Evolutionary conservation across 345 rosid genomes (phyloP).

Genomic region (Heritiera littoralis): DNA sequence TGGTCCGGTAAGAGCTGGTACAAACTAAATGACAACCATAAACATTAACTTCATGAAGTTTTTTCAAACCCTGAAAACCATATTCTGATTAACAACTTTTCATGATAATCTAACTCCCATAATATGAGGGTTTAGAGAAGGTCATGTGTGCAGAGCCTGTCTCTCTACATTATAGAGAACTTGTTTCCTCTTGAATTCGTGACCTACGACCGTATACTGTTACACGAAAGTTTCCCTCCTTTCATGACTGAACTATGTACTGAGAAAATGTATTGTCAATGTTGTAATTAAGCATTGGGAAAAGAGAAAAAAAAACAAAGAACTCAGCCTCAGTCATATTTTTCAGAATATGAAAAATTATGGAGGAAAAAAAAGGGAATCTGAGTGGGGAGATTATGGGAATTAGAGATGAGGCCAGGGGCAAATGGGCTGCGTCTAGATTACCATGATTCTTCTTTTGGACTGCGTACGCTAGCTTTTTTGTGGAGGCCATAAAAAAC

Average conservation of each 20-base stretch:
- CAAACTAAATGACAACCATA: neutral
- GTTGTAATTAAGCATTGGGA: neutral
- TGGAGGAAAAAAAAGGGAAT: neutral
- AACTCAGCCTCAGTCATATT: neutral
- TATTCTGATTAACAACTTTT: neutral
- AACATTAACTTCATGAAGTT: neutral
- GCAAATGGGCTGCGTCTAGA: conserved; percentile 42
- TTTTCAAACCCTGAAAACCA: neutral
- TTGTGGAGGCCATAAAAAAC: conserved; percentile 25
- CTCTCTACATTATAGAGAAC: too few species aligned
- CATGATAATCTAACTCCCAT: too few species aligned
- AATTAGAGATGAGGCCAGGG: conserved; percentile 16
- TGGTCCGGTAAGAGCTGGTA: conserved; percentile 1
- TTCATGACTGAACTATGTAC: neutral
- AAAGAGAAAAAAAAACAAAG: neutral
- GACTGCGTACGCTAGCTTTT: conserved; percentile 54
- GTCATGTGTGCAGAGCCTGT: too few species aligned
- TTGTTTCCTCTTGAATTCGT: too few species aligned
- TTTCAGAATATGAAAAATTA: neutral
- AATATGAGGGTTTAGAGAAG: too few species aligned
- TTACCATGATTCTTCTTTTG: conserved; percentile 54
- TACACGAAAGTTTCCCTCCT: too few species aligned
- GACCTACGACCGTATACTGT: too few species aligned
- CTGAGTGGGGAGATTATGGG: neutral
- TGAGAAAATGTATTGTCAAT: neutral